phyloP scores from a whole-genome alignment of 2,329 filamentous ascomycete species.

The Fusarium sambucinum region DNA sequence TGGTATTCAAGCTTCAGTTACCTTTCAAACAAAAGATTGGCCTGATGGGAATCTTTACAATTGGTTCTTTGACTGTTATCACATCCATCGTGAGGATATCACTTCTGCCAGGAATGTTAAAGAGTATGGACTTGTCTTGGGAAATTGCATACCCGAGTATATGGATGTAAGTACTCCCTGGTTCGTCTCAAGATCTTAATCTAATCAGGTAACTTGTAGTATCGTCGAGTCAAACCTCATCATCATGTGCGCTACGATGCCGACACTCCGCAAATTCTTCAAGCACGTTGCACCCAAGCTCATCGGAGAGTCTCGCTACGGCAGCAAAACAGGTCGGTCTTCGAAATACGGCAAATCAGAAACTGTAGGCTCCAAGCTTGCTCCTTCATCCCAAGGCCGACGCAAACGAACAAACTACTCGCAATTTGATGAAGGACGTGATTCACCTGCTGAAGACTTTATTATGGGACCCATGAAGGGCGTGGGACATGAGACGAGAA shows the following conservation, averaged over 20 bases:
- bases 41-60: conserved; percentile 58
- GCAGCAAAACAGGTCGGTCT: conserved; percentile 38
- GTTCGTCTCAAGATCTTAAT: accelerated
- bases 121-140: conserved; percentile 48
- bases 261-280: conserved; percentile 57
- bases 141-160: conserved; percentile 46
- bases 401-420: conserved; percentile 39
- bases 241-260: conserved; percentile 57
- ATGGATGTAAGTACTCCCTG: conserved; percentile 47
- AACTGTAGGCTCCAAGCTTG: conserved; percentile 24
- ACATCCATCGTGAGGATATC: conserved; percentile 51
- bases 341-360: conserved; percentile 37
- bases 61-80: conserved; percentile 55
- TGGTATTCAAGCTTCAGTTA: conserved; percentile 60
- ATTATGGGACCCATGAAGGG: conserved; percentile 26
- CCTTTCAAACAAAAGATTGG: conserved; percentile 61
- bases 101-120: conserved; percentile 47
- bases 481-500: conserved; percentile 16
- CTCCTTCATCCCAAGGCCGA: conserved; percentile 26
- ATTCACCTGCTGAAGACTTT: conserved; percentile 11
- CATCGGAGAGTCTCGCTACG: conserved; percentile 47
- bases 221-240: conserved; percentile 56
- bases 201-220: conserved; percentile 8
- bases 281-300: conserved; percentile 53
- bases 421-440: conserved; percentile 38